These are phyloP conservation scores for Mastigamoeba balamuthi DNA, from an alignment of 78 protist genomes.

Conservation along the genomic window DNA sequence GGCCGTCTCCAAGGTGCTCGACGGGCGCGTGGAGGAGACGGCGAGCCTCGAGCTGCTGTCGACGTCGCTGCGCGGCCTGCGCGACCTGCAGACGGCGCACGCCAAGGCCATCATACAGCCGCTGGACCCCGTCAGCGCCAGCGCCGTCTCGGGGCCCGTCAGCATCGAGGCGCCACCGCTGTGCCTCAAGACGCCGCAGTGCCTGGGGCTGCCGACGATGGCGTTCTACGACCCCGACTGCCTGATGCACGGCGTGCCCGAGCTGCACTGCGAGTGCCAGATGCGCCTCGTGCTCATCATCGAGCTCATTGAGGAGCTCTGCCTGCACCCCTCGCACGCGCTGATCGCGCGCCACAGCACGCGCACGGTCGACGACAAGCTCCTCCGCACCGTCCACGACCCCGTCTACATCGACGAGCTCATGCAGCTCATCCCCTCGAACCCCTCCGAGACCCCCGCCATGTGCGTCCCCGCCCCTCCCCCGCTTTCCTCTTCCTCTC, in stretches of 20 bases:
- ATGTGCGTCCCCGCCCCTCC: conserved; percentile 24
- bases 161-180: too few species aligned
- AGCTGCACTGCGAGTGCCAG: conserved; percentile 42
- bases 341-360: conserved; percentile 20
- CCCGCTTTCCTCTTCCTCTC: conserved; percentile 7
- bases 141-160: too few species aligned
- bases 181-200: too few species aligned
- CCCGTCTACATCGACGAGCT: conserved; percentile 26
- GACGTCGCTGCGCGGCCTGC: too few species aligned
- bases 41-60: too few species aligned
- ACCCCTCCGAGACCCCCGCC: conserved; percentile 28
- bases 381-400: conserved; percentile 45
- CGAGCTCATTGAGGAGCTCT: conserved; percentile 8
- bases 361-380: conserved; percentile 17
- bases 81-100: too few species aligned
- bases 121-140: too few species aligned
- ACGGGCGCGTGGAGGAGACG: too few species aligned
- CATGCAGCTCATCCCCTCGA: conserved; percentile 23
- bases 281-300: conserved; percentile 33
- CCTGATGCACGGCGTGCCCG: conserved; percentile 35
- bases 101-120: too few species aligned
- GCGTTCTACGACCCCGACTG: conserved; percentile 24
- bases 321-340: neutral
- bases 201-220: too few species aligned
- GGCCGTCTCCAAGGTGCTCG: too few species aligned